Evolutionary conservation across 2,329 filamentous ascomycete genomes (phyloP), one percentile per base, ranked within the genome.

Genomic region (Fusarium veterinarium): DNA sequence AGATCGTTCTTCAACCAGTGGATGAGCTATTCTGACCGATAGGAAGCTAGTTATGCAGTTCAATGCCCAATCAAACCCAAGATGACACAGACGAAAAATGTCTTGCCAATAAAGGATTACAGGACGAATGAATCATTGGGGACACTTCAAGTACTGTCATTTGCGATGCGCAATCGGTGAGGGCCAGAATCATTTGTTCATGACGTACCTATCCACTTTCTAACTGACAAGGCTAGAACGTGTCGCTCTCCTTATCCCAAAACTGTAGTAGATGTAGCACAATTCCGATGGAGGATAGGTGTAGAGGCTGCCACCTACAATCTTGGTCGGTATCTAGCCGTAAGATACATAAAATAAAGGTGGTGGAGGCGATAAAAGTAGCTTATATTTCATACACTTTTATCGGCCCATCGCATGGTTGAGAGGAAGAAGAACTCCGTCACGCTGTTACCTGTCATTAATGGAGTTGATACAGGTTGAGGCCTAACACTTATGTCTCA

Each of bases 381-480:
- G 23, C 4, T 25, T 25, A 25, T 25, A 25, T 25, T 25, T 25
- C 25, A 25, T 25, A 25, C 25, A 5, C 5, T 25, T 25, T 25
- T 5, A 25, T 25, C 25, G 5, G 25, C 25, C 25, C 25, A 25
- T 25, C 25, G 25, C 25, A 5, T 25, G 25, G 25, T 25, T 25
- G 25, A 25, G 25, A 25, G 4, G 25, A 25, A 25, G 25, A 25
- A 25, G 25, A 25, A 25, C 25, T 5, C 25, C 25, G 5, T 23
- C 5, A 2, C 3, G 11, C 14, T 23, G 20, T 4, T 3, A 12
- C 14, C 6, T 25, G 0, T 3, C 17, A 3, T 23, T 8, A 6
- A 49, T 49, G n/a, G 46, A 17, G 10, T 12, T 17, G 45, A n/a
- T 31, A 12, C 7, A 23, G 5, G 16, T 19, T 23, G 8, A 13